Evolutionary conservation across 2,329 filamentous ascomycete genomes (phyloP), one percentile per base, ranked within the genome.

Genomic region (Botrytis cinerea): DNA sequence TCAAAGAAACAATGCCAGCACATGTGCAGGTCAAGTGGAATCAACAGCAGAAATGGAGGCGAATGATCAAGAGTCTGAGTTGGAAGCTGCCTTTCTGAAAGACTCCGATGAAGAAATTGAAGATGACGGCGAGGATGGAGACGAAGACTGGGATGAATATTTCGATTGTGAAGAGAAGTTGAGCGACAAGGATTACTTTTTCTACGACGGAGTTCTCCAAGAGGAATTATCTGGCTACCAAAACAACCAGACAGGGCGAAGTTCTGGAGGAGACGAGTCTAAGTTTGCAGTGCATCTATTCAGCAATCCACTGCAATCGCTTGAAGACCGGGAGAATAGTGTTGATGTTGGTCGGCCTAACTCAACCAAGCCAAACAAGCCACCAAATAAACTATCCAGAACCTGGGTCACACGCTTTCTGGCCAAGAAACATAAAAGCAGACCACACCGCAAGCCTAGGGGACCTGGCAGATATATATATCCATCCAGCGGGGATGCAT

Each of bases 11-110:
- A 4, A 40, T 9, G 25, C 14, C 16, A 12, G 9, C 1, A 38
- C 1, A 28, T 4, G 0, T 18, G 35, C 25, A 14, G 8, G 40
- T 22, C 4, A 20, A 9, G 4, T n/a, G 4, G 9, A 10, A 9
- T 20, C 12, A 54, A 40, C 2, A 20, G 46, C 3, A 28, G 32
- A 35, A 28, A 7, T n/a, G 2, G 16, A 16, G 2, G 35, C 10
- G 5, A 40, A 28, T 4, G 46, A 54, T 38, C 46, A 54, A 54
- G 35, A 54, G 25, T 40, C 35, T 22, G 22, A 54, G 46, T 22
- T 40, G 10, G 51, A 14, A 40, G 35, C 25, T 25, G 25, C 46
- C 3, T 54, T 67, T 5, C 12, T 54, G 25, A 25, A 54, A 5
- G 46, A 28, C 16, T 51, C 32, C 3, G 45, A 66, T 18, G 43